Base-by-base conservation (phyloP, 75 land plant species). In the Adiantum capillusveneris region DNA sequence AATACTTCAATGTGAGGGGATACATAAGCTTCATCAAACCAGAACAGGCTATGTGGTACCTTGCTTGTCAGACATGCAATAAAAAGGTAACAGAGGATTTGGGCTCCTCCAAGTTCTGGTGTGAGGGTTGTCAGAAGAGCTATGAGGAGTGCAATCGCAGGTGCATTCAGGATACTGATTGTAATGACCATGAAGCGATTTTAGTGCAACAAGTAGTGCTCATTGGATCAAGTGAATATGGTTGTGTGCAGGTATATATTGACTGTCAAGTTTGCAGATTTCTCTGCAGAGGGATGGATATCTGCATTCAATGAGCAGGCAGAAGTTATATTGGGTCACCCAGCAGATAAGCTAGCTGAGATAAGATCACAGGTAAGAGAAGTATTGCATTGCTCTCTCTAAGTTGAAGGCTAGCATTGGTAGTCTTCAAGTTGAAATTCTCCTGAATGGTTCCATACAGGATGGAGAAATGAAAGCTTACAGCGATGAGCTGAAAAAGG, bases 31-130 rank as follows among this genome's bases (percentile, higher is more conserved):
- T 73, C 56, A 94, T 94, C 66, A 94, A 84, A 57, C 83, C 90
- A 11, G 98, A 94, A 27, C 98, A 94, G 57, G 62, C 87, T 31
- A 94, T 94, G 98, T 94, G 96, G 96, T 94, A 94, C 52, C 79
- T 84, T 0, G 98, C 98, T 25, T 94, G 98, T 74, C 84, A 77
- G 64, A 70, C 79, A 6, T 94, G 98, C 69, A 88, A 86, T 67
- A 81, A 80, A 64, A 94, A 94, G 58, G 90, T 86, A 0, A 83
- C 82, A 12, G 96, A 94, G 31, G 85, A 79, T 30, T 26, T 75
- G 54, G 85, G 82, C 9, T 34, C 37, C 9, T 80, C 95, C 31
- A 86, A 85, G 14, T 94, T 78, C 57, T 94, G 90, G 90, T 94
- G 98, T 75, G 90, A 89, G 71, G 83, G 73, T 2, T 94, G 98